Conservation (phyloP, 768 basidiomycete species). For the Coprinopsis sp. region DNA sequence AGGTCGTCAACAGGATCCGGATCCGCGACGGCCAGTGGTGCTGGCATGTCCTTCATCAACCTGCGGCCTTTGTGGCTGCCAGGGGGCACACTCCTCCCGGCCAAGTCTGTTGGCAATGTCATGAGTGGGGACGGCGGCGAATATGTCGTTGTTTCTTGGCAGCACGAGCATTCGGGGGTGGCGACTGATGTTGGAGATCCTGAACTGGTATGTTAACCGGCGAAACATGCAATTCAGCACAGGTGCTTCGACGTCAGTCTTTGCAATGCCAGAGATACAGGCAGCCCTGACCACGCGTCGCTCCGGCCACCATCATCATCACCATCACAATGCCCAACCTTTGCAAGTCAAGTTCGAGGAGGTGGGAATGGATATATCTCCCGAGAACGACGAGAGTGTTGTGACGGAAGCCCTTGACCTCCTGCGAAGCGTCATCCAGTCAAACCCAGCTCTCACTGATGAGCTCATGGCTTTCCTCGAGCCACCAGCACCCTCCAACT, state of each 20-base stretch:
- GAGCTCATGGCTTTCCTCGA: conserved; percentile 68
- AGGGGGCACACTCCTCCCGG: conserved; percentile 68
- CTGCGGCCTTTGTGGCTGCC: conserved; percentile 65
- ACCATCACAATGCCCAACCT: neutral
- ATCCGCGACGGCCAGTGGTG: conserved; percentile 38
- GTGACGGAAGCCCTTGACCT: conserved; percentile 77
- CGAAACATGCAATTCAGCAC: conserved; percentile 37
- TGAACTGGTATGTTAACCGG: conserved; percentile 70
- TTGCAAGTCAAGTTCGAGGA: conserved; percentile 45
- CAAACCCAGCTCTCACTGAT: conserved; percentile 60
- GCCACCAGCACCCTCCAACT: conserved; percentile 47
- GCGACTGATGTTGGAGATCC: conserved; percentile 77
- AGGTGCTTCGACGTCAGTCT: conserved; percentile 5
- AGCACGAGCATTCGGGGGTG: conserved; percentile 81
- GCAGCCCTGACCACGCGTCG: conserved; percentile 43
- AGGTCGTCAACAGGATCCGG: conserved; percentile 58
- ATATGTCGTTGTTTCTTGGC: conserved; percentile 71
- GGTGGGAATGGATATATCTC: conserved; percentile 66
- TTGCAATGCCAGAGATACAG: neutral
- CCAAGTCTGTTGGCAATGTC: conserved; percentile 62
- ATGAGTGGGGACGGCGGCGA: conserved; percentile 71
- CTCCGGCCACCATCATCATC: conserved; percentile 7
- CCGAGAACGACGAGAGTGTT: conserved; percentile 55
- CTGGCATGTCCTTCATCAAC: conserved; percentile 60
- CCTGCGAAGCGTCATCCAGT: conserved; percentile 69